Percentiles rank a stretch among this genome's conserved stretches.
Evolutionary conservation across 106 monocot species (phyloP).

Genomic region (Apostasia ramifera): DNA sequence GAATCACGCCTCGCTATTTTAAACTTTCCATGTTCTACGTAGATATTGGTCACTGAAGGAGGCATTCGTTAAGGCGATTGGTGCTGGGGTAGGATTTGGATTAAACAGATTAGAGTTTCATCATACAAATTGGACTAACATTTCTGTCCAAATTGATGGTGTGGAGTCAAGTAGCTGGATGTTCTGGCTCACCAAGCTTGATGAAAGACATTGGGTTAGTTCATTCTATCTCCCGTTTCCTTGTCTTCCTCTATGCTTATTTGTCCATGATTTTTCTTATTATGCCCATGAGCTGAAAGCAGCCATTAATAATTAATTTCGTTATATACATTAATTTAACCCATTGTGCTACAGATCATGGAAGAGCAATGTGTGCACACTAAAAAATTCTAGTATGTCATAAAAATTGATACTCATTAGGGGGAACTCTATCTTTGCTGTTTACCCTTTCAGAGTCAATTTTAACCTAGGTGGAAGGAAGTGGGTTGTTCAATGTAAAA

Average conservation of each 20-base stretch:
- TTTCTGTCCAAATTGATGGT: slow-evolving; percentile 67
- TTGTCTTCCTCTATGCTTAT: not conserved
- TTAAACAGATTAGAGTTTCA: slow-evolving; percentile 65
- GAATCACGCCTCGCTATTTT: too few species aligned
- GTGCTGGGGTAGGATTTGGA: slow-evolving; percentile 63
- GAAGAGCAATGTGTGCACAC: not conserved
- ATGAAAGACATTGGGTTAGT: slow-evolving; percentile 58
- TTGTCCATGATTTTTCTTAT: not conserved
- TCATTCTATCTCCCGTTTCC: not conserved
- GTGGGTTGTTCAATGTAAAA: too few species aligned
- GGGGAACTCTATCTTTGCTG: too few species aligned
- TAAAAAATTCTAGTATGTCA: too few species aligned
- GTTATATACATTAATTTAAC: not conserved
- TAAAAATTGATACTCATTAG: too few species aligned
- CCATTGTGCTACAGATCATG: not conserved
- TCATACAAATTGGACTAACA: slow-evolving; percentile 55
- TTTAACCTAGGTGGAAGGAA: too few species aligned
- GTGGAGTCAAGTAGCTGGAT: slow-evolving; percentile 48
- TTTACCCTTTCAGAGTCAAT: too few species aligned
- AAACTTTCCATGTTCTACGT: not conserved
- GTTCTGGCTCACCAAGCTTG: slow-evolving; percentile 51
- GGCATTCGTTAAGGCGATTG: slow-evolving; percentile 77
- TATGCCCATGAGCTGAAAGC: not conserved
- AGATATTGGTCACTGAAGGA: slow-evolving; percentile 96
- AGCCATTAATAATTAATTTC: not conserved